Base-by-base conservation (phyloP, 2,329 filamentous ascomycete species). In the Sporothrix sp. region DNA sequence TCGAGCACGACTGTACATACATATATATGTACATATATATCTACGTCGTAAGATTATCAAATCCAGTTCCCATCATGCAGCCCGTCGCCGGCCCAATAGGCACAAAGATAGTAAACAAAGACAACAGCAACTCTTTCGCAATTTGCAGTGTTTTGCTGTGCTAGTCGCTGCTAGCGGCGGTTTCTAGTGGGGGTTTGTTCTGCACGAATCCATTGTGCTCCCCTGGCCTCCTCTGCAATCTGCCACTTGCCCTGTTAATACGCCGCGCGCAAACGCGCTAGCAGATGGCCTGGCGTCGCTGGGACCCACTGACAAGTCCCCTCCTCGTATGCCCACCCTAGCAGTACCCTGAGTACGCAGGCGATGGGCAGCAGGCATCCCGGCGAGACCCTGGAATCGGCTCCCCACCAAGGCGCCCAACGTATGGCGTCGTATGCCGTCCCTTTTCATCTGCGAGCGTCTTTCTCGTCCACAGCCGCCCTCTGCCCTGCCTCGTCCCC, bases 261-360 rank as follows among this genome's bases (percentile, higher is more conserved):
- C 33, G 43, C 35, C 43, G 30, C 43, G 43, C 43, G 30, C 43
- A 45, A 45, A 36, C 43, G 43, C 43, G 43, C 43, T 35, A 45
- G 30, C 14, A 25, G 14, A 23, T 30, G 30, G n/a, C 43, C 43
- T 45, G 43, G 30, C 43, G 43, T 35, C 43, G 11, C 13, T 16
- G 20, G 14, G 20, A 6, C 10, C 23, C 21, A 28, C 38, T 40
- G 37, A 38, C 42, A 36, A 8, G 32, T 37, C 25, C 25, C 28
- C 20, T 21, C 8, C 43, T 33, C 16, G 35, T 18, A 32, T 9
- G 23, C 4, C n/a, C 27, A 32, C 32, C 36, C 46, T 40, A 48
- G 47, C 47, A 43, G 47, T 49, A 49, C 47, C 23, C 47, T 20
- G 47, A 36, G 30, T 49, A 49, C 47, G 47, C 47, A 42, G 47